Conservation (phyloP, 2,329 filamentous ascomycete genomes). For the Aspergillus bombycis region DNA sequence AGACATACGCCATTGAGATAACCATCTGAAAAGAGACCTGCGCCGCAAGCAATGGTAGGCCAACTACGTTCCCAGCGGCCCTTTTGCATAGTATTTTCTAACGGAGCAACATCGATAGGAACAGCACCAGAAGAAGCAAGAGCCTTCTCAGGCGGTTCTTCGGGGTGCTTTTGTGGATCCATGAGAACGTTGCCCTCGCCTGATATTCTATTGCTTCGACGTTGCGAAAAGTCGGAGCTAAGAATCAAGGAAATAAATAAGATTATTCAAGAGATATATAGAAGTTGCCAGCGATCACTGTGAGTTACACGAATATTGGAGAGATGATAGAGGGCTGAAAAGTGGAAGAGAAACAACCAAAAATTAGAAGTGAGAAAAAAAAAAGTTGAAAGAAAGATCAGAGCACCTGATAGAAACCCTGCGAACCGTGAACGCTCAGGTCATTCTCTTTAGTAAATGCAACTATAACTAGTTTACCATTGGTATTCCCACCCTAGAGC, state of each 20-base stretch:
- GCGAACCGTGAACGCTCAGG: not conserved
- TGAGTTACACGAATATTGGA: not conserved
- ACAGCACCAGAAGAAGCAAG: conserved; percentile 3
- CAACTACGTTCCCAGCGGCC: conserved; percentile 59
- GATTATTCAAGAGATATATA: not conserved
- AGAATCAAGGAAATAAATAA: not conserved
- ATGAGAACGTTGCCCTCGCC: not conserved
- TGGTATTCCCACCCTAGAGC: not conserved
- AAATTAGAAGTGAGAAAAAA: not conserved
- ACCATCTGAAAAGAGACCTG: conserved; percentile 87
- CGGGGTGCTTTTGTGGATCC: conserved; percentile 2
- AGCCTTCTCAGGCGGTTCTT: conserved; percentile 11
- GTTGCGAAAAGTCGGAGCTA: not conserved
- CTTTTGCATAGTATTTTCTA: conserved; percentile 33
- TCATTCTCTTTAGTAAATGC: conserved; percentile 2
- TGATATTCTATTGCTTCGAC: not conserved
- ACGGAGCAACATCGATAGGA: conserved; percentile 25
- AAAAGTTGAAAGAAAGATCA: not conserved
- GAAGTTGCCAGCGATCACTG: not conserved
- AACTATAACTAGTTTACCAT: not conserved
- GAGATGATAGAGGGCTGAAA: not conserved
- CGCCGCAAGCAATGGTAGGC: conserved; percentile 85
- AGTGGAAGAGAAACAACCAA: not conserved
- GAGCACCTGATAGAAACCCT: conserved; percentile 1
- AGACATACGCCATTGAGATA: conserved; percentile 79